Base-by-base conservation (phyloP, 2,329 filamentous ascomycete species). In the Ceratocystis cubensis region DNA sequence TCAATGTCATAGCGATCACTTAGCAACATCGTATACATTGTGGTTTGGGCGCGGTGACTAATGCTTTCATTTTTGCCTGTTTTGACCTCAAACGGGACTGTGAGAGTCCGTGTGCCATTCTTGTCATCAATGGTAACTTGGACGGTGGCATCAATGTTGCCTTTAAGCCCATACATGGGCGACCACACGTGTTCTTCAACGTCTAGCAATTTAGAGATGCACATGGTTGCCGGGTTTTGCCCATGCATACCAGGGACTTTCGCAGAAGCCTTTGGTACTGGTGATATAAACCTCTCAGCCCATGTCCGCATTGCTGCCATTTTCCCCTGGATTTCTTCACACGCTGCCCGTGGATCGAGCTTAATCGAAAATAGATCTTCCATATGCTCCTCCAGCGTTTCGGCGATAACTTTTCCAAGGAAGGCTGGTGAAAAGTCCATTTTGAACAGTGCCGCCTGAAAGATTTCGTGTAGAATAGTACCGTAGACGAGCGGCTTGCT, bases 181-280 rank as follows among this genome's bases (percentile, higher is more conserved):
- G 93, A 97, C 94, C 94, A 99, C 33, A 99, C 86, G 73, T 97
- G 94, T 75, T 99, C 94, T 74, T 99, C 94, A 8, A 99, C 89
- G 73, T 97, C 94, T 15, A 99, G 86, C 33, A 99, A 80, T 73
- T 97, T 99, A 72, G 87, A 95, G 71, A 99, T 86, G 71, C 89
- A 91, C 82, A 97, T 87, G 67, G 82, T 87, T 10, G 88, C 84
- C 70, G 86, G 88, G 65, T 88, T 84, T 50, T 88, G 88, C 72
- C 91, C 88, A 61, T 89, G 84, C 70, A 66, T 46, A 4, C 92
- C 91, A 70, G 90, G 87, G 28, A 95, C 87, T 50, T 90, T 74
- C 2, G 91, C 91, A 70, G 87, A 84, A 3, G 80, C 72, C 73
- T 82, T 85, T 37, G 91, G 91, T 66, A 82, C 79, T 2, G 84